Conservation (phyloP, 352 stramenopile species). For the Pythium oligandrum region DNA sequence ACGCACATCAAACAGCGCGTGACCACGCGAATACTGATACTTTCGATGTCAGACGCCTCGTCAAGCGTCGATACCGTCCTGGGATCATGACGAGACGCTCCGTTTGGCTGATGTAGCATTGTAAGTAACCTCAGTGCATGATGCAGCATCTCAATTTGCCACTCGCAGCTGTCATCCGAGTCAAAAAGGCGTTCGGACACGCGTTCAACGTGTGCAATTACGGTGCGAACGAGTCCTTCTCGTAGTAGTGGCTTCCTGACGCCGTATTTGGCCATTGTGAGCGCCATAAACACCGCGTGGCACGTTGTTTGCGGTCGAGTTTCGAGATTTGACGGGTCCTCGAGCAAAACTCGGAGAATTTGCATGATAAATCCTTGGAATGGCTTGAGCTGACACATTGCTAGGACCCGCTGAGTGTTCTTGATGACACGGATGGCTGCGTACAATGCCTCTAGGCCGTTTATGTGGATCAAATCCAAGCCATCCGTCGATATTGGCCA, state of each 20-base stretch:
- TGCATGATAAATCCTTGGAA: neutral
- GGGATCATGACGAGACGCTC: too few relatives aligned
- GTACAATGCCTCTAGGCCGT: slow-evolving; percentile 8
- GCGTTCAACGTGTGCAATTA: neutral
- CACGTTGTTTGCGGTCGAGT: neutral
- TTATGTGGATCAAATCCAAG: neutral
- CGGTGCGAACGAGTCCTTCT: neutral
- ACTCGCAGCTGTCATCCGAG: neutral
- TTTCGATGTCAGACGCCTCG: too few relatives aligned
- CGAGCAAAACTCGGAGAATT: neutral
- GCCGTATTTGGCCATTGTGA: slow-evolving; percentile 8
- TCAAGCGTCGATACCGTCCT: too few relatives aligned
- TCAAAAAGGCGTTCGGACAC: neutral
- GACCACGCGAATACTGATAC: too few relatives aligned
- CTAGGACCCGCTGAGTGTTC: slow-evolving; percentile 3
- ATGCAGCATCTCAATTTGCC: neutral
- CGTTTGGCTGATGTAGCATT: too few relatives aligned
- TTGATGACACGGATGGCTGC: slow-evolving; percentile 2
- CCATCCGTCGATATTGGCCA: neutral
- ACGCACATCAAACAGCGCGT: neutral
- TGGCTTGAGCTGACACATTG: slow-evolving; percentile 7
- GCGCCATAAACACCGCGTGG: neutral
- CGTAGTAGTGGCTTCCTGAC: slow-evolving; percentile 6
- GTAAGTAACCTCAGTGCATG: too few relatives aligned
- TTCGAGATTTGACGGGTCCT: too few relatives aligned